phyloP scores from a whole-genome alignment of 306 rosid genomes.

The Vigna reflexopilosa region DNA sequence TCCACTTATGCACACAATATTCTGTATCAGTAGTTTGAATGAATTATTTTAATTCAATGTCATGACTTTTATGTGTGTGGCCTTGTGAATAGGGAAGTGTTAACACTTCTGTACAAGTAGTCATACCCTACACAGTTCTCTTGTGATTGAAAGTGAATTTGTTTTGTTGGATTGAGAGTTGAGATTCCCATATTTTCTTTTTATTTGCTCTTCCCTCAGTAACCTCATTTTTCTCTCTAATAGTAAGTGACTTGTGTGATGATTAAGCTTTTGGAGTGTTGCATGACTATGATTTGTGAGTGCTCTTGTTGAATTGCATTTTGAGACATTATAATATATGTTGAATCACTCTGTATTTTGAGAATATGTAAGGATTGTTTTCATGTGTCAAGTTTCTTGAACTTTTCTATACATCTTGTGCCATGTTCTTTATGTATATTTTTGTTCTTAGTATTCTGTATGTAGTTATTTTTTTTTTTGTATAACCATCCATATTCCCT shows the following conservation, averaged over 20 bases:
- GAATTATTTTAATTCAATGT: slow-evolving; percentile 23
- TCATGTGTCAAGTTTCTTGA: slow-evolving; percentile 21
- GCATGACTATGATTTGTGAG: slow-evolving; percentile 37
- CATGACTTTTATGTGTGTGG: slow-evolving; percentile 1
- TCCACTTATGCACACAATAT: slow-evolving; percentile 32
- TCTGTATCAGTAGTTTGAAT: slow-evolving; percentile 11
- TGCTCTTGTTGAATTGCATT: slow-evolving; percentile 11
- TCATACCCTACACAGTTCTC: slow-evolving; percentile 17
- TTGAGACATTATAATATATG: not conserved
- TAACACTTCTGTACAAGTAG: slow-evolving; percentile 11
- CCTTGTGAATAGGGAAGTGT: not conserved
- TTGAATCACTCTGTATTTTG: slow-evolving; percentile 13
- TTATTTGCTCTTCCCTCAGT: not conserved
- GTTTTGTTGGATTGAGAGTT: not conserved
- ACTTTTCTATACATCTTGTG: slow-evolving; percentile 19
- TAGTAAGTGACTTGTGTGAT: slow-evolving; percentile 18
- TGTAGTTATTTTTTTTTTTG: slow-evolving; percentile 26
- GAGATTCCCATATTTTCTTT: not conserved
- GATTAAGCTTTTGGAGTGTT: slow-evolving; percentile 22
- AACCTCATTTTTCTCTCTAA: slow-evolving; percentile 14
- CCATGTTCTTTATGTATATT: slow-evolving; percentile 16
- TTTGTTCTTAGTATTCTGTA: slow-evolving; percentile 24
- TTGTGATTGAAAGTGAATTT: not conserved
- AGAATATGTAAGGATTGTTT: slow-evolving; percentile 1
- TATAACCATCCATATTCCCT: slow-evolving; percentile 7